These are phyloP conservation scores for Candida glucosophila DNA, from an alignment of 1,139 yeast species.

Conservation along the genomic window DNA sequence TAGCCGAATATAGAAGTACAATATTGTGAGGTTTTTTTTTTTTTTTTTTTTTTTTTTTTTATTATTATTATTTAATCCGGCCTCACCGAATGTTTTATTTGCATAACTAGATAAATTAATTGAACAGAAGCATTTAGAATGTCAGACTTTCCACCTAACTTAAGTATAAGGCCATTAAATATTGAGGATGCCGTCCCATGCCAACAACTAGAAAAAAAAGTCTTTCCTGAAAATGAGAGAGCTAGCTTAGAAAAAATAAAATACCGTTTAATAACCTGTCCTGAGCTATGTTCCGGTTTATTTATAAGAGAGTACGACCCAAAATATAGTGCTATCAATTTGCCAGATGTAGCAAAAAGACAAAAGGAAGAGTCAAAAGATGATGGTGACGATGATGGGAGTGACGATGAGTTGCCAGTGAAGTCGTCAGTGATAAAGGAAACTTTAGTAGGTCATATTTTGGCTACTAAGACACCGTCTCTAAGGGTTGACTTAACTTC, in stretches of 20 bases:
- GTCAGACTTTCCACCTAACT: constrained; percentile 44
- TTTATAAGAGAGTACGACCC: constrained; percentile 61
- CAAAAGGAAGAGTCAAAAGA: constrained; percentile 14
- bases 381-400: constrained; percentile 20
- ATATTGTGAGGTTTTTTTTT: too few species aligned
- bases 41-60: too few species aligned
- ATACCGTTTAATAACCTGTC: constrained; percentile 73
- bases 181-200: constrained; percentile 61
- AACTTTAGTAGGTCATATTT: constrained; percentile 70
- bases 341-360: constrained; percentile 33
- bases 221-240: constrained; percentile 61
- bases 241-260: constrained; percentile 54
- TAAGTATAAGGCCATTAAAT: constrained; percentile 77
- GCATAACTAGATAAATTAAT: too few species aligned
- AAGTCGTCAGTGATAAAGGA: constrained; percentile 51
- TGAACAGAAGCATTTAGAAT: too few species aligned
- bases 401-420: constrained; percentile 34
- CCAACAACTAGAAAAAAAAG: constrained; percentile 51
- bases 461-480: constrained; percentile 66
- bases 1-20: too few species aligned
- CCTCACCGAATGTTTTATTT: too few species aligned
- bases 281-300: constrained; percentile 84
- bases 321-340: constrained; percentile 35
- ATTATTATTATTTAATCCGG: too few species aligned
- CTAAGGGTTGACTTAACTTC: constrained; percentile 50